Evolutionary conservation across 1,284 basidiomycete genomes (phyloP), one percentile per base, ranked within the genome.

Genomic region (Coriolopsis trogii): DNA sequence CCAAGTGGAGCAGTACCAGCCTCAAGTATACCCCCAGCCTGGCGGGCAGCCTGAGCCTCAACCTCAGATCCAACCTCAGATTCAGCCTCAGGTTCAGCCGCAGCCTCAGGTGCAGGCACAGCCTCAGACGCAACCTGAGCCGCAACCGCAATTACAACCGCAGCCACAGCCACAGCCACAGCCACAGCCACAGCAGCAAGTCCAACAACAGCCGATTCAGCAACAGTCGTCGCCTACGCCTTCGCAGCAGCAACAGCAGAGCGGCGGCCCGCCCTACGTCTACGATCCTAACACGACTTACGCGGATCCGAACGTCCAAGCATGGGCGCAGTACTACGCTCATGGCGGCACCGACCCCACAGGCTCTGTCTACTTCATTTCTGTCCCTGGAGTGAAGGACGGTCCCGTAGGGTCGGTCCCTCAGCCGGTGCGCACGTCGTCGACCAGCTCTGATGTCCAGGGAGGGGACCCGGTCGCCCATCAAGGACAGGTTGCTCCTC

Each of bases 271-370:
- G 16, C 89, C 89, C 6, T 91, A 84, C 63, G 72, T 79, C 4
- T 91, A 78, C 66, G 81, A 90, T 59, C 86, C 88, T 3, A 77
- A 75, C 33, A 71, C 72, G 25, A 80, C 78, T 15, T 91, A 91
- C 60, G 66, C 80, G 4, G 88, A 91, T 62, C 77, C 82, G 30
- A 89, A 89, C 58, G 87, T 84, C 7, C 87, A 90, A 61, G 86
- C 86, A 0, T 91, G 89, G 89, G 89, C 88, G 4, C 79, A 83
- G 58, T 92, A 91, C 66, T 91, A 91, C 62, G 82, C 83, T 0
- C 80, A 85, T 50, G 89, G 89, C 23, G 88, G 89, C 3, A 80
- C 69, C 31, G 89, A 90, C 57, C 68, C 75, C 0, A 80, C 85
- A 2, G 89, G 89, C 6, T 73, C 83, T 9, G 84, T 91, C 29